phyloP scores from a whole-genome alignment of 345 rosid genomes.

The Raphanus raphanistrum region DNA sequence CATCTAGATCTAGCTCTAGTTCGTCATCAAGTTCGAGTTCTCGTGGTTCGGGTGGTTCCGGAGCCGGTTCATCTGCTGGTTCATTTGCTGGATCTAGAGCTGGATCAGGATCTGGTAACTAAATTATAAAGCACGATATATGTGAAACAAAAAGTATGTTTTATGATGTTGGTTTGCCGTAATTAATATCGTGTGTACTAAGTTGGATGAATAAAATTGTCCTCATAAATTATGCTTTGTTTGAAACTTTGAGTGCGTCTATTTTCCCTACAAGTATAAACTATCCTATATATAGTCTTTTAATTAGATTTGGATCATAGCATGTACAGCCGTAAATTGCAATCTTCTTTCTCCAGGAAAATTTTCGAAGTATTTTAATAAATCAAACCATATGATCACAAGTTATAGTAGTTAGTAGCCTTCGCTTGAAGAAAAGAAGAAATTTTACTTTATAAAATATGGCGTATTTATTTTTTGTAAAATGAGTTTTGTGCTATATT shows the following conservation, averaged over 20 bases:
- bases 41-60: constrained; percentile 38
- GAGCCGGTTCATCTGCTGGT: constrained; percentile 56
- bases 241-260: constrained; percentile 16
- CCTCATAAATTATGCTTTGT: constrained; percentile 6
- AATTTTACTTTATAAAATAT: not conserved
- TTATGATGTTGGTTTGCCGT: constrained; percentile 3
- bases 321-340: not conserved
- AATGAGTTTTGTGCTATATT: no score
- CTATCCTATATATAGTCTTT: constrained; percentile 2
- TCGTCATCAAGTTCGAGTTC: constrained; percentile 52
- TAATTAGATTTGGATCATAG: not conserved
- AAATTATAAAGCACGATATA: not conserved
- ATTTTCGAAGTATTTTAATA: not conserved
- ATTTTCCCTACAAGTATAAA: not conserved
- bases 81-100: constrained; percentile 68
- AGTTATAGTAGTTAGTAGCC: not conserved
- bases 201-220: constrained; percentile 18
- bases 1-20: constrained; percentile 51
- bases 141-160: constrained; percentile 23
- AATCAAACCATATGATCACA: not conserved
- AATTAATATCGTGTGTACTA: not conserved
- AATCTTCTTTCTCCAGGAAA: not conserved
- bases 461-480: no score
- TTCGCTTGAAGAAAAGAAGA: not conserved
- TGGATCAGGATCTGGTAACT: constrained; percentile 51